Evolutionary conservation across 2,329 filamentous ascomycete genomes (phyloP).

Genomic region (Fusarium sp.): DNA sequence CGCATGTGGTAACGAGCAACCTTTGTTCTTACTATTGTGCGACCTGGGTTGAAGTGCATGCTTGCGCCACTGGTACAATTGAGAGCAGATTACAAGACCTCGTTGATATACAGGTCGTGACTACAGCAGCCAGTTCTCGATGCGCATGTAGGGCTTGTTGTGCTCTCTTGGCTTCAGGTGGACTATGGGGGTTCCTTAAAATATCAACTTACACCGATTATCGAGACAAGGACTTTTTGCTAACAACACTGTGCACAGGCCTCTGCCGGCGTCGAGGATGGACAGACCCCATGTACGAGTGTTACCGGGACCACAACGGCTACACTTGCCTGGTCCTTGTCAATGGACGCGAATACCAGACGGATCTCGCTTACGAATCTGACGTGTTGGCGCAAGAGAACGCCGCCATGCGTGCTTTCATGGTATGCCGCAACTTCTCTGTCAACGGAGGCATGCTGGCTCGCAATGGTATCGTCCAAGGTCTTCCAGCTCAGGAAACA

Average conservation of each 20-base stretch:
- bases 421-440: slow-evolving; percentile 97
- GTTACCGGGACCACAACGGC: slow-evolving; percentile 78
- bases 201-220: neutral
- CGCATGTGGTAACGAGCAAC: slow-evolving; percentile 27
- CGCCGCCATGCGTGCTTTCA: slow-evolving; percentile 94
- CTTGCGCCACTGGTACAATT: neutral
- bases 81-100: slow-evolving; percentile 10
- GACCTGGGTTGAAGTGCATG: slow-evolving; percentile 3
- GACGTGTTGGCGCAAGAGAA: slow-evolving; percentile 89
- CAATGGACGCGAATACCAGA: slow-evolving; percentile 96
- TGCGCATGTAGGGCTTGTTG: neutral
- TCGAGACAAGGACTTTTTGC: slow-evolving; percentile 36
- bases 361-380: slow-evolving; percentile 85
- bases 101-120: neutral
- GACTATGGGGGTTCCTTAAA: neutral
- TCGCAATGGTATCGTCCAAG: slow-evolving; percentile 76
- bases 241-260: slow-evolving; percentile 68
- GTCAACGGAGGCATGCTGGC: slow-evolving; percentile 93
- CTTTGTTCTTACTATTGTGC: slow-evolving; percentile 16
- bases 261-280: slow-evolving; percentile 95
- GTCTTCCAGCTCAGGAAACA: slow-evolving; percentile 67
- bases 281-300: slow-evolving; percentile 90
- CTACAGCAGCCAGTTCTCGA: neutral
- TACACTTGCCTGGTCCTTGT: slow-evolving; percentile 93
- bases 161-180: neutral